A percentile compares a stretch with the other conserved stretches of the same genome.
Conservation (phyloP, 257 asterid species). For the Nicotiana tabacum region DNA sequence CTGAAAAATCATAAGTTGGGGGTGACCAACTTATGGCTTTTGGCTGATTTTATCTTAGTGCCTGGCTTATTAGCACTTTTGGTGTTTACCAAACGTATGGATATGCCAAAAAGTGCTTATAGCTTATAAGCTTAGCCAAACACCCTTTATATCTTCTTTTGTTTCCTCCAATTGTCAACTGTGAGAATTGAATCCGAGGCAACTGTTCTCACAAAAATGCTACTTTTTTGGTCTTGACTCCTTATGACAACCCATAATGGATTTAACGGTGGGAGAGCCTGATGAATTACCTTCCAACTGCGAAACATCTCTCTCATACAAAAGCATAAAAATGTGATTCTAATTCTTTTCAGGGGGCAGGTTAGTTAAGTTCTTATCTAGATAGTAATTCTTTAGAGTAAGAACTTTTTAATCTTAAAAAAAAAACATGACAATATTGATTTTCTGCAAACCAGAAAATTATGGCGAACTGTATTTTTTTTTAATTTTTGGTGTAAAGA, state of each 20-base stretch:
- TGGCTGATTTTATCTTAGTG: too few species aligned
- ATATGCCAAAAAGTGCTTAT: too few species aligned
- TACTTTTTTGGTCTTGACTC: conserved; percentile 3
- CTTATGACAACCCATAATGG: neutral
- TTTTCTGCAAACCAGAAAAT: neutral
- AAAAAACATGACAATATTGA: neutral
- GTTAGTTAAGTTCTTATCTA: neutral
- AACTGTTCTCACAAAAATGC: neutral
- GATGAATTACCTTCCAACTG: conserved; percentile 1
- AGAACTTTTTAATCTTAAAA: neutral
- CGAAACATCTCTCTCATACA: neutral
- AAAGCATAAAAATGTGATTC: neutral
- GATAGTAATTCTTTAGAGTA: neutral
- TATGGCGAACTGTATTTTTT: neutral
- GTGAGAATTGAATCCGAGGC: neutral
- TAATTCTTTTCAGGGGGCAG: neutral
- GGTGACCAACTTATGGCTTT: too few species aligned
- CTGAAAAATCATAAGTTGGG: too few species aligned
- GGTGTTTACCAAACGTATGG: too few species aligned
- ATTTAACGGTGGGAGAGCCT: neutral
- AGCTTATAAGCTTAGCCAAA: too few species aligned
- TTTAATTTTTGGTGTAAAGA: neutral
- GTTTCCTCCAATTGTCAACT: conserved; percentile 3
- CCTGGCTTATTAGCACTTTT: too few species aligned
- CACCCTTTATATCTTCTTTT: neutral